phyloP scores from a whole-genome alignment of 169 alveolate genomes.

The Toxoplasma gondii region DNA sequence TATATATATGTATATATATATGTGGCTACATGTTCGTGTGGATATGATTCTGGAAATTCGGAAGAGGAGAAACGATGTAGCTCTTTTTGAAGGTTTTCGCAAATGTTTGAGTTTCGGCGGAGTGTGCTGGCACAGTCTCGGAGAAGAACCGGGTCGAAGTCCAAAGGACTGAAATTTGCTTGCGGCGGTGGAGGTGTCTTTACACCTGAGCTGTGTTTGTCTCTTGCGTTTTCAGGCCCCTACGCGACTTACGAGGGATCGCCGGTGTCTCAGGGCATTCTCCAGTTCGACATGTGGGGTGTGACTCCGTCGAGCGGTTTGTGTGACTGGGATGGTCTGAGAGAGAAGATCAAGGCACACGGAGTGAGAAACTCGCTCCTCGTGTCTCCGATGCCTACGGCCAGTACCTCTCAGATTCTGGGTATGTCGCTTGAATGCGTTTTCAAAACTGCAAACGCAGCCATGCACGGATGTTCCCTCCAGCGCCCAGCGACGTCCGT shows the following conservation, averaged over 20 bases:
- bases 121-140: too few relatives aligned
- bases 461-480: constrained; percentile 1
- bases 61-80: too few relatives aligned
- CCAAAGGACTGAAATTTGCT: too few relatives aligned
- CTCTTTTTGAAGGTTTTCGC: too few relatives aligned
- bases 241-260: constrained; percentile 96
- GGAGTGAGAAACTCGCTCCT: constrained; percentile 98
- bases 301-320: constrained; percentile 67
- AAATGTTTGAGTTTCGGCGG: too few relatives aligned
- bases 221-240: constrained; percentile 74
- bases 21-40: too few relatives aligned
- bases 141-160: too few relatives aligned
- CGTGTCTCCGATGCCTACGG: constrained; percentile 99
- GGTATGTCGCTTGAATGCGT: constrained; percentile 64
- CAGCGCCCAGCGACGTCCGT: too few relatives aligned
- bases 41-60: too few relatives aligned
- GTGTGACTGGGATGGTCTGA: constrained; percentile 96
- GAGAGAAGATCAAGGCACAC: constrained; percentile 86
- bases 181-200: too few relatives aligned
- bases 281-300: constrained; percentile 98
- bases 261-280: constrained; percentile 96
- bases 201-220: too few relatives aligned
- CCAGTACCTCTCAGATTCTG: constrained; percentile 96
- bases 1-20: too few relatives aligned
- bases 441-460: not conserved